Base-by-base conservation (phyloP, 2,329 filamentous ascomycete genomes). In the Clonostachys rosea region DNA sequence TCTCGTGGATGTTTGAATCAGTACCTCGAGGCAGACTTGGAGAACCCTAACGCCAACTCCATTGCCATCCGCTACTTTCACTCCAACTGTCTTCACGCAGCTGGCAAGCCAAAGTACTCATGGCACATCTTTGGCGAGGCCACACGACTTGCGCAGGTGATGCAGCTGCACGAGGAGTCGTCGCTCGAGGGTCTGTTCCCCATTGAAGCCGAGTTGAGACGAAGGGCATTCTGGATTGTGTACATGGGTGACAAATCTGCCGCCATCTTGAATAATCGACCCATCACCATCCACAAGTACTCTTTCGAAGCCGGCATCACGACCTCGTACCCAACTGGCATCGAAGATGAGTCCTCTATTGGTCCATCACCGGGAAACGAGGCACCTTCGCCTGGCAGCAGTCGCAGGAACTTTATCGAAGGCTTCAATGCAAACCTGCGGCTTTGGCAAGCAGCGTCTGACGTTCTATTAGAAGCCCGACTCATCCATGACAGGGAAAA, bases 101-200 rank as follows among this genome's bases (percentile, higher is more conserved):
- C 66, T 1, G 70, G 69, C 0, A 70, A 68, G 39, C 67, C 68
- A 5, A 63, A 66, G 24, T 63, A 68, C 17, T 72, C 70, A 5
- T 73, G 70, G 68, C 67, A 71, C 43, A 68, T 73, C 2, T 69
- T 73, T 50, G 69, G 70, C 2, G 68, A 73, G 48, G 70, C 69
- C 1, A 65, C 64, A 5, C 58, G 68, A 2, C 60, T 74, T 6
- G 65, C 63, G 0, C 69, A 73, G 49, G 63, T 65, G 2, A 72
- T 73, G 68, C 59, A 67, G 13, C 52, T 73, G 30, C 62, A 73
- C 40, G 63, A 71, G 5, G 69, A 73, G 49, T 55, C 59, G 0
- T 66, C 69, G 0, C 49, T 67, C 0, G 57, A 65, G n/a, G 62
- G 58, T 0, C 52, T 72, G 2, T 50, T 57, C 2, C 59, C 62